A percentile compares a stretch with the other conserved stretches of the same genome.
phyloP scores from a whole-genome alignment of 768 basidiomycete species.

The Tylopilus subfusipes region DNA sequence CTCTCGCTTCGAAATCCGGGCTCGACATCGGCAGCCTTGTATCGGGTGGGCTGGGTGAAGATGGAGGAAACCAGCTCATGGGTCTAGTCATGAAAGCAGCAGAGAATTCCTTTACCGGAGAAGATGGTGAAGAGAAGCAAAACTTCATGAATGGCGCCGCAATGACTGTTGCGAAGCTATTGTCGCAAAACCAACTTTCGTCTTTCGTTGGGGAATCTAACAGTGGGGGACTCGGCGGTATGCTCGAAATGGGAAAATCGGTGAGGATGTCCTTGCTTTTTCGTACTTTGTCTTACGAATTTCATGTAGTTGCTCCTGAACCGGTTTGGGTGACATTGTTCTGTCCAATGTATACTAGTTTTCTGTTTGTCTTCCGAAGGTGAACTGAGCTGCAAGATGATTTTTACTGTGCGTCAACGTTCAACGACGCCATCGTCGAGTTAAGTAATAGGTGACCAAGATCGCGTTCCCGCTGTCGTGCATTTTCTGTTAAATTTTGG shows the following conservation, averaged over 20 bases:
- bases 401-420: too few species aligned
- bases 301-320: slow-evolving; percentile 15
- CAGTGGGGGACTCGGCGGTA: slow-evolving; percentile 60
- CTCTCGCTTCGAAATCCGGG: slow-evolving; percentile 30
- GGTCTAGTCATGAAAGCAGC: slow-evolving; percentile 86
- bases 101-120: slow-evolving; percentile 64
- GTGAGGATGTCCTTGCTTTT: slow-evolving; percentile 32
- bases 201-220: slow-evolving; percentile 52
- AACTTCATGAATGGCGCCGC: slow-evolving; percentile 83
- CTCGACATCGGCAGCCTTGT: slow-evolving; percentile 23
- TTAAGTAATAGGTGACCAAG: too few species aligned
- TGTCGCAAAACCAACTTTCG: slow-evolving; percentile 59
- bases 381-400: too few species aligned
- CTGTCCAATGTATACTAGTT: too few species aligned
- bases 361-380: too few species aligned
- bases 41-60: slow-evolving; percentile 36
- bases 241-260: slow-evolving; percentile 47
- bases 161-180: slow-evolving; percentile 80
- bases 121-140: slow-evolving; percentile 65
- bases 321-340: slow-evolving; percentile 7
- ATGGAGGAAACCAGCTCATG: slow-evolving; percentile 63
- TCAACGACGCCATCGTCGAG: too few species aligned
- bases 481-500: too few species aligned
- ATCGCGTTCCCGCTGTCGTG: too few species aligned
- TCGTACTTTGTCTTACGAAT: background rate